These are phyloP conservation scores for Debaryomyces fabryi DNA, from an alignment of 1,139 yeast genomes.

Conservation along the genomic window DNA sequence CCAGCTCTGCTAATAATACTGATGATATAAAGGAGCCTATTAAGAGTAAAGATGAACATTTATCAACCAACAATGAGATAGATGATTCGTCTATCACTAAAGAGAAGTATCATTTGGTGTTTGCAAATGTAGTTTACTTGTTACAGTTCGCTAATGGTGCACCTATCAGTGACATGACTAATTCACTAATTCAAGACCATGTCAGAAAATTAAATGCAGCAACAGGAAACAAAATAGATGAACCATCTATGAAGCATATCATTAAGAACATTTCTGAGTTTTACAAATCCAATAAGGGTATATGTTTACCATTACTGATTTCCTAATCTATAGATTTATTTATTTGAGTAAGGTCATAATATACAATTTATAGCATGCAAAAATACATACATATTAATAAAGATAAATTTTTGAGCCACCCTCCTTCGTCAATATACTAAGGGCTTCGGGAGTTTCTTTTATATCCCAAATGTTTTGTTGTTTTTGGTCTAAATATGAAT, in stretches of 20 bases:
- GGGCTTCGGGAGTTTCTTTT: slow-evolving; percentile 44
- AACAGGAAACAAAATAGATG: slow-evolving; percentile 15
- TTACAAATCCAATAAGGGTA: slow-evolving; percentile 32
- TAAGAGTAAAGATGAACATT: not conserved
- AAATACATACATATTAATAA: slow-evolving; percentile 29
- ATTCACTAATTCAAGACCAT: slow-evolving; percentile 4
- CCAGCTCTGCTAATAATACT: not conserved
- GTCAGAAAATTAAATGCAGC: slow-evolving; percentile 5
- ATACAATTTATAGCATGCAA: slow-evolving; percentile 8
- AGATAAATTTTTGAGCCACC: slow-evolving; percentile 56
- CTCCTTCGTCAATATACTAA: slow-evolving; percentile 42
- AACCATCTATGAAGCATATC: slow-evolving; percentile 19
- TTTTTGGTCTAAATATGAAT: slow-evolving; percentile 64
- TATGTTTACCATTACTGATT: slow-evolving; percentile 41
- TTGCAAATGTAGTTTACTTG: slow-evolving; percentile 30
- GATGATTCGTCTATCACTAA: not conserved
- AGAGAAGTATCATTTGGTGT: slow-evolving; percentile 8
- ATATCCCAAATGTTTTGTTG: slow-evolving; percentile 66
- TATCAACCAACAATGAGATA: not conserved
- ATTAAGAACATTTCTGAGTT: slow-evolving; percentile 30
- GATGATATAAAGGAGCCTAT: not conserved
- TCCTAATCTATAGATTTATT: slow-evolving; percentile 6
- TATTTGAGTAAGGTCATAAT: slow-evolving; percentile 1
- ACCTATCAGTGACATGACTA: slow-evolving; percentile 10
- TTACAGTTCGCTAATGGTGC: slow-evolving; percentile 24